Evolutionary conservation across 202 grass and related monocot genomes (phyloP), one percentile per base, ranked within the genome.

Genomic region (Bolboschoenoplectus hybrid): DNA sequence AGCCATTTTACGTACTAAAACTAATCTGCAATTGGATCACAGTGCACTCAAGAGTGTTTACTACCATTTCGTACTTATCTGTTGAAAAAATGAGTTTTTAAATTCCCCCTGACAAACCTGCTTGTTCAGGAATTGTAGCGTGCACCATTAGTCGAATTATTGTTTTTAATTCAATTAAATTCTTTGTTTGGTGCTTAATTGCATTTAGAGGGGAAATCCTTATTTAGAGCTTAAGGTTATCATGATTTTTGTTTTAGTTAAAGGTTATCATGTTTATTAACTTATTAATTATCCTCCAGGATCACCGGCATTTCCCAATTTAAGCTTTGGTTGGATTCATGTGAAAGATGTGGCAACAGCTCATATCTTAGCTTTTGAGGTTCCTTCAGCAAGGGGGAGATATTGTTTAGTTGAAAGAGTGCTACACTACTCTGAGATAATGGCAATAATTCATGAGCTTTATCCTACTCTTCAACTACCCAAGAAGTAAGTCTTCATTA

Each of bases 381-480:
- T 76, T 44, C 43, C 43, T 80, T 93, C 87, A 50, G 91, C 89
- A 35, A 87, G 20, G 36, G 92, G 90, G 80, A 90, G 92, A 91
- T 88, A 91, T 17, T 80, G 86, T 74, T 81, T 94, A 61, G 74
- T 73, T 74, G 92, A 91, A 38, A 91, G 77, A 87, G 86, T 90
- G 83, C 2, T 76, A 36, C 90, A 94, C 74, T 87, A 39, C 63
- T 90, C 90, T 0, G 84, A 90, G 58, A 5, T 88, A 67, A 81
- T 94, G 20, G 88, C 86, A 34, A 91, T 87, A 64, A 85, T 94
- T 34, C 88, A 53, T 50, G 92, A 88, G 26, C 83, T 91, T 51
- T 94, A 91, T 71, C 88, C 92, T 66, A 39, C 74, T 75, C 61
- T 88, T 55, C 80, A 83, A 19, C 19, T 89, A 4, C 87, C 91